Conservation (phyloP, 2,329 filamentous ascomycete genomes). For the Pseudogymnoascus sp. region DNA sequence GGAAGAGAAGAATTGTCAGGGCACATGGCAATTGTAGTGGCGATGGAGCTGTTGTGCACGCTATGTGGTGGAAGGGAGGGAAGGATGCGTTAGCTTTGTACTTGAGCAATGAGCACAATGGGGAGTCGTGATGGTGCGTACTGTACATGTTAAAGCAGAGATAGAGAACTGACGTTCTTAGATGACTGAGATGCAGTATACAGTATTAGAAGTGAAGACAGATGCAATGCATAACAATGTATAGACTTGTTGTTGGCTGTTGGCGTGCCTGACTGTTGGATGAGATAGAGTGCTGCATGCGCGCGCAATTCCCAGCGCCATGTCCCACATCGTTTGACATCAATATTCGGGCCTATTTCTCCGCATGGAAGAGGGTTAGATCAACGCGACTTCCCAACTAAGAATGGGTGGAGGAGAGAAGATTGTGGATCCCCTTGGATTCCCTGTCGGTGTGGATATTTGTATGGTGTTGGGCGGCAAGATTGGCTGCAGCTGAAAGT, state of each 20-base stretch:
- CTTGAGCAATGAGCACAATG: not conserved
- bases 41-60: not conserved
- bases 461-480: not conserved
- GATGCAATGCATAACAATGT: not conserved
- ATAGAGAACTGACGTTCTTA: not conserved
- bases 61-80: not conserved
- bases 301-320: not conserved
- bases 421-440: not conserved
- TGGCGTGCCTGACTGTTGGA: not conserved
- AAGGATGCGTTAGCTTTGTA: not conserved
- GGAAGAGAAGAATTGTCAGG: not conserved
- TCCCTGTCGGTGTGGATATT: not conserved
- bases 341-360: conserved; percentile 6
- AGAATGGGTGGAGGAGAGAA: not conserved
- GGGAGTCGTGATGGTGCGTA: not conserved
- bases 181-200: not conserved
- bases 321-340: not conserved
- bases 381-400: not conserved
- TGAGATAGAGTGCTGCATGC: not conserved
- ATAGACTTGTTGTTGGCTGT: not conserved
- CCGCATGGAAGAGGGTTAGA: not conserved
- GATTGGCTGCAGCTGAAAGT: not conserved
- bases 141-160: not conserved
- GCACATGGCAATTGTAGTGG: not conserved
- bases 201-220: not conserved